Conservation (phyloP, 768 basidiomycete species). For the Tubosaeta brunneosetosa region DNA sequence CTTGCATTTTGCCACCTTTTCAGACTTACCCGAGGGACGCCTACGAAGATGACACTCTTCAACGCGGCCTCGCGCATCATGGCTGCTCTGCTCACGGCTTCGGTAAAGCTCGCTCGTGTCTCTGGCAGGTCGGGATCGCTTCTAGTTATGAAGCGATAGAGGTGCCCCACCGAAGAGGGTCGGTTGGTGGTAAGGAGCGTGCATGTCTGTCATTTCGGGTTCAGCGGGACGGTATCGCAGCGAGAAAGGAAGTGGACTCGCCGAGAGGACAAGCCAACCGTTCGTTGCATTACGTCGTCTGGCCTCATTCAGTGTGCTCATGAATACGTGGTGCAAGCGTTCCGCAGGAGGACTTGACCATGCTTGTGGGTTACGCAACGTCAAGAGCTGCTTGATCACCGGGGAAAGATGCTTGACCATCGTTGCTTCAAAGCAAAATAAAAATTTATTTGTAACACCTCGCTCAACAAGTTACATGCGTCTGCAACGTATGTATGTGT, state of each 20-base stretch:
- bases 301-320: constrained; percentile 63
- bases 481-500: constrained; percentile 16
- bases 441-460: constrained; percentile 1
- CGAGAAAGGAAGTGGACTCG: constrained; percentile 32
- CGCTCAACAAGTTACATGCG: constrained; percentile 24
- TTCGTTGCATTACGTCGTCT: constrained; percentile 59
- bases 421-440: background rate
- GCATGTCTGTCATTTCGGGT: constrained; percentile 58
- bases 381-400: constrained; percentile 66
- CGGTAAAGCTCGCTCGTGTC: constrained; percentile 43
- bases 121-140: constrained; percentile 36
- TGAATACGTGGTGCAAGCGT: constrained; percentile 52
- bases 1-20: background rate
- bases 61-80: constrained; percentile 85
- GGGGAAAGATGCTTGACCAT: constrained; percentile 52
- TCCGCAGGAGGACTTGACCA: constrained; percentile 52
- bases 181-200: constrained; percentile 79
- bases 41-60: constrained; percentile 87
- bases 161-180: constrained; percentile 70
- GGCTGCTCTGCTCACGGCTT: constrained; percentile 68
- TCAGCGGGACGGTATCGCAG: constrained; percentile 19
- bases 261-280: constrained; percentile 79
- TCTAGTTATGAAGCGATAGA: constrained; percentile 75
- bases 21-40: constrained; percentile 70
- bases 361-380: constrained; percentile 59